Conservation (phyloP, 176 grass and related monocot genomes). For the Eleusine coracana region DNA sequence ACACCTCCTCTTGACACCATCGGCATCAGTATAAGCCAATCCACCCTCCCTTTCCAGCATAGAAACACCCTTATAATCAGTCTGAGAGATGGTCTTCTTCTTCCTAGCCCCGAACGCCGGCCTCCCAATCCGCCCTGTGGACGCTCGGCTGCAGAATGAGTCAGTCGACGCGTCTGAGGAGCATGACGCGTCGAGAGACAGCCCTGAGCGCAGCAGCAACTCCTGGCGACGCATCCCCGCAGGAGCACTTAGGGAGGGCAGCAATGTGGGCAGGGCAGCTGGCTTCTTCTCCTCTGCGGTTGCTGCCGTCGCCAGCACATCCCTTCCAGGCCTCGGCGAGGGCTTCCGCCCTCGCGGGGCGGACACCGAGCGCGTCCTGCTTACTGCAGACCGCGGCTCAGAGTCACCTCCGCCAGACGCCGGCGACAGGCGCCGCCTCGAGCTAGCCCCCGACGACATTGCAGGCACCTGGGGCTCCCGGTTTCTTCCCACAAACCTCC, state of each 20-base stretch:
- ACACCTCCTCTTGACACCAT: slow-evolving; percentile 72
- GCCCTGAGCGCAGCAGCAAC: slow-evolving; percentile 73
- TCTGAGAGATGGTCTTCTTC: slow-evolving; percentile 50
- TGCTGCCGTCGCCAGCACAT: background rate
- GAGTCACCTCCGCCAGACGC: slow-evolving; percentile 47
- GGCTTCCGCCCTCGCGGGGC: slow-evolving; percentile 58
- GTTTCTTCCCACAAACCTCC: background rate
- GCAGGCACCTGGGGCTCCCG: background rate
- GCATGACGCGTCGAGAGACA: slow-evolving; percentile 91
- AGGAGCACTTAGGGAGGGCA: slow-evolving; percentile 52
- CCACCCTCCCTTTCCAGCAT: slow-evolving; percentile 61
- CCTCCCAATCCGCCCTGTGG: slow-evolving; percentile 79
- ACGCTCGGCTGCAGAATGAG: slow-evolving; percentile 97
- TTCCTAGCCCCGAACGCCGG: slow-evolving; percentile 46
- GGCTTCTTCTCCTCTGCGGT: slow-evolving; percentile 47
- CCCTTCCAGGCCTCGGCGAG: slow-evolving; percentile 51
- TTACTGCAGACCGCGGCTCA: slow-evolving; percentile 42
- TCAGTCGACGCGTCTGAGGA: slow-evolving; percentile 87
- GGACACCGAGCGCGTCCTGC: slow-evolving; percentile 54
- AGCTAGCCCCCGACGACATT: slow-evolving; percentile 55
- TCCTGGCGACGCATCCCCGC: slow-evolving; percentile 66
- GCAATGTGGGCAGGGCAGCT: slow-evolving; percentile 40
- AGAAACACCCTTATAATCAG: slow-evolving; percentile 46
- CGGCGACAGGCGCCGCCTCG: slow-evolving; percentile 48
- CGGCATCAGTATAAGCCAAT: slow-evolving; percentile 37